phyloP scores from a whole-genome alignment of 129 eudicot species.

The Helichrysum umbraculigerum region DNA sequence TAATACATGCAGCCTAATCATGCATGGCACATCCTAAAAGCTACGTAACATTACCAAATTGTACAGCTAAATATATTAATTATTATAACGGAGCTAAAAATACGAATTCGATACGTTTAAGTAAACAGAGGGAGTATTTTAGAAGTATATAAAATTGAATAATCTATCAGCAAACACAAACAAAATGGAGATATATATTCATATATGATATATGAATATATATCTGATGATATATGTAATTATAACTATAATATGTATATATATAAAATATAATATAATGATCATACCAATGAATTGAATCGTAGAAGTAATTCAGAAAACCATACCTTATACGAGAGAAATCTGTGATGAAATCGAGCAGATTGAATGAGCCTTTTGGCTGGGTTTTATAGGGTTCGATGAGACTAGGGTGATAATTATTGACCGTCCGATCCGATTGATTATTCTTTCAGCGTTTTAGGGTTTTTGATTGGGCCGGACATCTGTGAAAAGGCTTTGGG shows the following conservation, averaged over 20 bases:
- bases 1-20: background rate
- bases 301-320: background rate
- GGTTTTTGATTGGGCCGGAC: slow-evolving; percentile 20
- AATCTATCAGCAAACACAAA: slow-evolving; percentile 1
- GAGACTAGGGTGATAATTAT: background rate
- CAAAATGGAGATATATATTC: background rate
- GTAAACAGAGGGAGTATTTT: background rate
- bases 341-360: background rate
- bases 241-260: too few species aligned
- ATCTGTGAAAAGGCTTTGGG: background rate
- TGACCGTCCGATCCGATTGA: slow-evolving; percentile 28
- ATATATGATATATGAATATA: too few species aligned
- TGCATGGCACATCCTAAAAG: background rate
- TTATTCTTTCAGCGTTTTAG: background rate
- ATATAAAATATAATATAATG: too few species aligned
- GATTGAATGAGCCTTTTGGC: background rate
- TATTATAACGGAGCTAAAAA: background rate
- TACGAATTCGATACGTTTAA: background rate
- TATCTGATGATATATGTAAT: too few species aligned
- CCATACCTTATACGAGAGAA: slow-evolving; percentile 14
- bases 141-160: background rate
- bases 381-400: slow-evolving; percentile 21
- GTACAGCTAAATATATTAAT: too few species aligned
- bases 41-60: too few species aligned
- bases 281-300: background rate